phyloP scores from a whole-genome alignment of 2,329 filamentous ascomycete genomes.

The Aureobasidium sp. region DNA sequence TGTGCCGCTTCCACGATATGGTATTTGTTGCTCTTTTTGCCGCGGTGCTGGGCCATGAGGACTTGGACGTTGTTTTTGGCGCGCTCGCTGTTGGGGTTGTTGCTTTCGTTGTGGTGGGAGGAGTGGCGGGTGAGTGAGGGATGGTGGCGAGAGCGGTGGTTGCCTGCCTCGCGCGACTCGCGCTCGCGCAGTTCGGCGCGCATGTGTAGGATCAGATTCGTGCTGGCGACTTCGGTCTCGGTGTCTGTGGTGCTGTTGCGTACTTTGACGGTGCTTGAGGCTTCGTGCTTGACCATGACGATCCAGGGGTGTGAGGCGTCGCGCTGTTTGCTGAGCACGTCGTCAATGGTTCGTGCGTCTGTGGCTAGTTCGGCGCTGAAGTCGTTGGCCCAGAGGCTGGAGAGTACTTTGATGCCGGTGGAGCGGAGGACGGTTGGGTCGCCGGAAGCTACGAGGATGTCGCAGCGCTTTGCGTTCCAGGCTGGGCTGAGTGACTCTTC shows the following conservation, averaged over 20 bases:
- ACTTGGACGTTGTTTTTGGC: constrained; percentile 70
- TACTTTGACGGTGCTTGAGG: constrained; percentile 47
- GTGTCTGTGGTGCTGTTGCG: constrained; percentile 56
- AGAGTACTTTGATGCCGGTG: constrained; percentile 68
- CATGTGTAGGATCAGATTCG: constrained; percentile 72
- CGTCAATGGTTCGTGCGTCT: constrained; percentile 64
- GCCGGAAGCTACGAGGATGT: constrained; percentile 84
- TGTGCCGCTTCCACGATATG: constrained; percentile 76
- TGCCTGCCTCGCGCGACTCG: constrained; percentile 50
- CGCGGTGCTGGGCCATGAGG: constrained; percentile 72
- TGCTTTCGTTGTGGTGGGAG: constrained; percentile 37
- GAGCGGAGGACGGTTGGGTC: constrained; percentile 69
- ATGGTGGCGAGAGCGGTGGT: constrained; percentile 34
- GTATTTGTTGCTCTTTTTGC: constrained; percentile 85
- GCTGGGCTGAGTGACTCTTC: constrained; percentile 43
- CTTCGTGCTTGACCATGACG: constrained; percentile 74
- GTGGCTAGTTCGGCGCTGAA: constrained; percentile 79
- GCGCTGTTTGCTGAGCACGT: constrained; percentile 67
- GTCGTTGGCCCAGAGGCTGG: constrained; percentile 72
- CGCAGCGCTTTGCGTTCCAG: constrained; percentile 45
- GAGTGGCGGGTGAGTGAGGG: constrained; percentile 29
- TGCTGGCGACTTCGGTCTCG: constrained; percentile 67
- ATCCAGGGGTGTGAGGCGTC: constrained; percentile 80
- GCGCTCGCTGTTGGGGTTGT: constrained; percentile 28
- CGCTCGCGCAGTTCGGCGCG: constrained; percentile 75